Base-by-base conservation (phyloP, 2,329 filamentous ascomycete species). In the Aureobasidium namibiae region DNA sequence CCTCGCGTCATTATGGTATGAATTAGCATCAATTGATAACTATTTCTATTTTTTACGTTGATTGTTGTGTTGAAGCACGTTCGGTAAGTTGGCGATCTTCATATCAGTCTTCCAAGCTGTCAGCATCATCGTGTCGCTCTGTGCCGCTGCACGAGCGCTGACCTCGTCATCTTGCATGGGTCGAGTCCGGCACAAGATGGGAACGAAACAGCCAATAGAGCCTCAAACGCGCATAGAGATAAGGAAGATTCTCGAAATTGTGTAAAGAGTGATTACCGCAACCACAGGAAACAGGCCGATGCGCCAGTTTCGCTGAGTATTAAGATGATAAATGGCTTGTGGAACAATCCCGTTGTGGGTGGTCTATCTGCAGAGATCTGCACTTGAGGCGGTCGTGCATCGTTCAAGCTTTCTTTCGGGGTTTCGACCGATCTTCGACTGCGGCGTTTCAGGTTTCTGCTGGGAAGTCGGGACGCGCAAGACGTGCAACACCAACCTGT, bases 81-180 rank as follows among this genome's bases (percentile, higher is more conserved):
- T 31, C 21, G 31, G 31, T 26, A 36, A 36, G 31, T 49, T 11
- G 18, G 13, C 31, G 46, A 49, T 49, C 46, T 49, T 34, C n/a
- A 36, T 21, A 21, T 29, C 33, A 39, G 18, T 52, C 14, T 52
- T 26, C 8, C 34, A 38, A 38, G 48, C 33, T 50, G 33, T 52
- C 34, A 52, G 48, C 48, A 52, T 52, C 48, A 52, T 52, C 48
- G 23, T 52, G 48, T 52, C 48, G 13, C 26, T 26, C 9, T 11
- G 9, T n/a, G n/a, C n/a, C 34, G 11, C 6, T 36, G 44, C 44
- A 48, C 46, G 18, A 31, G 46, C 46, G 46, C 16, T 48, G 26
- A 10, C 26, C 11, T 52, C 48, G 48, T 52, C 48, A 52, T 52
- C 48, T 29, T 52, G 48, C 48, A 52, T 52, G 48, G 29, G n/a